These are phyloP conservation scores for Calonectria pseudoreteaudii DNA, from an alignment of 2,329 filamentous ascomycete genomes.

Conservation along the genomic window DNA sequence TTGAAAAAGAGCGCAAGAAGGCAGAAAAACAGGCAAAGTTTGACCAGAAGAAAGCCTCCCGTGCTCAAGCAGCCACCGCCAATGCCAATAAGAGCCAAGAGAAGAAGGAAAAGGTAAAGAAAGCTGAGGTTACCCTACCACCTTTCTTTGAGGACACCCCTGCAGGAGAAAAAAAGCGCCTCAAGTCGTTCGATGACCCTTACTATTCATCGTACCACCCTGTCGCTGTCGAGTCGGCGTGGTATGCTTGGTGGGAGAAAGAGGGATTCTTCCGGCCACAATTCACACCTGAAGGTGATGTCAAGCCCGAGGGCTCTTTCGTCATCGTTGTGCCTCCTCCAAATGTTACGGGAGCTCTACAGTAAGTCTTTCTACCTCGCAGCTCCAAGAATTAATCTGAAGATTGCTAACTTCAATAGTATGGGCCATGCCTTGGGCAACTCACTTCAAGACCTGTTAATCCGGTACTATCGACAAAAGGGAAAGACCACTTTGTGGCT, in stretches of 20 bases:
- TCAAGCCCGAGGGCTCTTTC: conserved; percentile 85
- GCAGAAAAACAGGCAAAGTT: conserved; percentile 87
- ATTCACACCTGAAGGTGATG: conserved; percentile 79
- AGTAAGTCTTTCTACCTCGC: conserved; percentile 50
- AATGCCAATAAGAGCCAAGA: conserved; percentile 67
- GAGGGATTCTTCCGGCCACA: conserved; percentile 92
- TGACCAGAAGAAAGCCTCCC: conserved; percentile 70
- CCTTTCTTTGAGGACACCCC: conserved; percentile 81
- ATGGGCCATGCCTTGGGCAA: conserved; percentile 61
- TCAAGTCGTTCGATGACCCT: conserved; percentile 80
- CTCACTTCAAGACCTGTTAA: conserved; percentile 88
- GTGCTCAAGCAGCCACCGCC: conserved; percentile 56
- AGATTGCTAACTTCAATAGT: neutral
- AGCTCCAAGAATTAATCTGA: too few species aligned
- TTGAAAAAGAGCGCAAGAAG: conserved; percentile 86
- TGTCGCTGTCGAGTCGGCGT: conserved; percentile 88
- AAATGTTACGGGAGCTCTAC: conserved; percentile 93
- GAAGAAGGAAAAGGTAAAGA: conserved; percentile 79
- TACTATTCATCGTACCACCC: conserved; percentile 94
- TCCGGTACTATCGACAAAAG: conserved; percentile 89
- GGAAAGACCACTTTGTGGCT: conserved; percentile 90
- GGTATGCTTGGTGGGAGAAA: conserved; percentile 98
- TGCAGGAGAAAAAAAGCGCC: conserved; percentile 82
- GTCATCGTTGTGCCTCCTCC: conserved; percentile 94
- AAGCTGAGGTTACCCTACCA: conserved; percentile 71